Conservation (phyloP, 2,329 filamentous ascomycete genomes). For the Pyricularia grisea region DNA sequence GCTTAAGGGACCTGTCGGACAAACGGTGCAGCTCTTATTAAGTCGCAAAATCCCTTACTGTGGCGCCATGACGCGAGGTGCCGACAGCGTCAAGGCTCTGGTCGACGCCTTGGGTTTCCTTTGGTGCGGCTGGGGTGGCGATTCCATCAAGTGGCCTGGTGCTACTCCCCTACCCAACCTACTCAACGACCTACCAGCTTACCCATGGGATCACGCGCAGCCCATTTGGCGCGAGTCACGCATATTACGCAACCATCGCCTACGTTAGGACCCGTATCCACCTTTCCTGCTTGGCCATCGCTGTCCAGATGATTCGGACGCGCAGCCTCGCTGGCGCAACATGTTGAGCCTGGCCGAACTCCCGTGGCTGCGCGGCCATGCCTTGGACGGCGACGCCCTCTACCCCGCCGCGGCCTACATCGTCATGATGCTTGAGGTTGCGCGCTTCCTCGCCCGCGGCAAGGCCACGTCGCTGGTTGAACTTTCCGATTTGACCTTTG, state of each 20-base stretch:
- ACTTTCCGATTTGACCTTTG: neutral
- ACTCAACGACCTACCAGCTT: conserved; percentile 8
- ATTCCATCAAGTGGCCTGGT: no score
- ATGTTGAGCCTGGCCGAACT: conserved; percentile 14
- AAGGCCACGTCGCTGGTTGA: neutral
- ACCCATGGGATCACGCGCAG: conserved; percentile 5
- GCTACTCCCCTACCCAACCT: no score
- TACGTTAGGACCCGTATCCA: neutral
- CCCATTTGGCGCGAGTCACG: conserved; percentile 7
- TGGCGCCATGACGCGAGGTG: neutral
- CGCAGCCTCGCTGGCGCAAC: conserved; percentile 18
- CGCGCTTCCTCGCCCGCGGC: neutral
- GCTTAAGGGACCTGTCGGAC: conserved; percentile 20
- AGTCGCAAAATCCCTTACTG: neutral
- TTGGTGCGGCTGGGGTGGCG: conserved; percentile 3
- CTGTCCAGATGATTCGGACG: conserved; percentile 7
- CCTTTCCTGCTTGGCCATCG: conserved; percentile 8
- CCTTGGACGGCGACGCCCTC: conserved; percentile 20
- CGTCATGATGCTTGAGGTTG: conserved; percentile 2
- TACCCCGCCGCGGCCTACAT: conserved; percentile 20
- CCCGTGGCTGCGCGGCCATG: conserved; percentile 30
- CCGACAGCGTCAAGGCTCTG: neutral
- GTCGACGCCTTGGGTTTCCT: conserved; percentile 5
- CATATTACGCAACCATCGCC: conserved; percentile 1
- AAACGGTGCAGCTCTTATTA: conserved; percentile 20